Conservation (phyloP, 345 rosid genomes). For the Reutealis trisperma region DNA sequence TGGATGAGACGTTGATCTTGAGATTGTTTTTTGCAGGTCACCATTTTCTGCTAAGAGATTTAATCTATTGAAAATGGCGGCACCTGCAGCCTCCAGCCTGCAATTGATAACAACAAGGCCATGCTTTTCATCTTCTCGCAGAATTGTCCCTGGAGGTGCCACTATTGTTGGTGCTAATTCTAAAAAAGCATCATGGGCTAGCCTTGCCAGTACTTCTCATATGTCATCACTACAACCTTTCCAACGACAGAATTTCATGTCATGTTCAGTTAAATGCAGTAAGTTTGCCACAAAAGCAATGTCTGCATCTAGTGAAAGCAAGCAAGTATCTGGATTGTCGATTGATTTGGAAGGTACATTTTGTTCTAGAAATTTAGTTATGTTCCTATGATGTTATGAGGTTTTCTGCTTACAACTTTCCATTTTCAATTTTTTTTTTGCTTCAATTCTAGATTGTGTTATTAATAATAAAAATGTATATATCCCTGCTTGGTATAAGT, state of each 20-base stretch:
- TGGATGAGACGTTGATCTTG: not conserved
- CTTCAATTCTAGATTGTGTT: not conserved
- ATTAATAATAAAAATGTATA: too few species aligned
- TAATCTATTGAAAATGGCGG: conserved; percentile 53
- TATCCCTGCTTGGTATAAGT: too few species aligned
- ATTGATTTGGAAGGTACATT: conserved; percentile 78
- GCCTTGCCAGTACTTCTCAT: conserved; percentile 49
- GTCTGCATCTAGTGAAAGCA: conserved; percentile 56
- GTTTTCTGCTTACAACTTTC: not conserved
- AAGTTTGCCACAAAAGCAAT: conserved; percentile 57
- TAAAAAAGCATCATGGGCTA: conserved; percentile 49
- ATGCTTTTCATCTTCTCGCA: conserved; percentile 45
- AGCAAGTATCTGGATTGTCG: conserved; percentile 61
- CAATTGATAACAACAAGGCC: conserved; percentile 59
- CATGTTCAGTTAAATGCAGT: conserved; percentile 39
- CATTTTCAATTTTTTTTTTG: not conserved
- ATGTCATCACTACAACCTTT: conserved; percentile 48
- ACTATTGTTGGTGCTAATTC: conserved; percentile 39
- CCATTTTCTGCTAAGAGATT: conserved; percentile 21
- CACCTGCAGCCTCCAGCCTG: conserved; percentile 55
- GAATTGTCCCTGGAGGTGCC: conserved; percentile 46
- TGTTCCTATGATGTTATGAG: not conserved
- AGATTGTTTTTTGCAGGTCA: conserved; percentile 22
- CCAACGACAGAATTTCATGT: conserved; percentile 25
- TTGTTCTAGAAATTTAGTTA: not conserved